Percentiles rank a stretch among this genome's conserved stretches.
Conservation (phyloP, 768 basidiomycete genomes). For the Lanmaoa pseudosensibilis region DNA sequence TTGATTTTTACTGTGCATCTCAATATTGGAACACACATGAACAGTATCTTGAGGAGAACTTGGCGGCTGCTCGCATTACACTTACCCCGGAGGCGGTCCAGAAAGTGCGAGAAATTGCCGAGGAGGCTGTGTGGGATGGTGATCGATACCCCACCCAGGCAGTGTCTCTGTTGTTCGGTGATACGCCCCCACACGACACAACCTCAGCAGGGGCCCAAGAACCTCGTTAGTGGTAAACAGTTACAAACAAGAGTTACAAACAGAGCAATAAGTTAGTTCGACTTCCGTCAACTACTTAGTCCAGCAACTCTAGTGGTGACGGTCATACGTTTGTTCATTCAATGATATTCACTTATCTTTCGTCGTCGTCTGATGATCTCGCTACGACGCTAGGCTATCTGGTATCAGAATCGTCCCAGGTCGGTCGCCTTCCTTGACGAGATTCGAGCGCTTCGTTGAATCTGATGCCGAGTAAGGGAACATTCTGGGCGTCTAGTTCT, state of each 20-base stretch:
- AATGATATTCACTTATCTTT: background rate
- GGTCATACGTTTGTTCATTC: background rate
- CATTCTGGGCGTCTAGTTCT: background rate
- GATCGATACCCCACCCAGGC: slow-evolving; percentile 23
- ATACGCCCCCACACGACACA: slow-evolving; percentile 17
- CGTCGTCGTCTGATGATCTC: background rate
- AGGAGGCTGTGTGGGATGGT: slow-evolving; percentile 30
- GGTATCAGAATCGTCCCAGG: background rate
- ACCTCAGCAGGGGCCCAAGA: too few relatives aligned
- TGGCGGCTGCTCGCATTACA: slow-evolving; percentile 24
- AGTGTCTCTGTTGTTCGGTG: slow-evolving; percentile 13
- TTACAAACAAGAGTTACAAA: too few relatives aligned
- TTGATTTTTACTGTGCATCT: background rate
- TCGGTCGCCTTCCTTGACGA: too few relatives aligned
- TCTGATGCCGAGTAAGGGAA: background rate
- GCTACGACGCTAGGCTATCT: background rate
- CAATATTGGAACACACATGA: background rate
- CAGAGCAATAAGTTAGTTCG: too few relatives aligned
- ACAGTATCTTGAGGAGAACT: slow-evolving; percentile 48
- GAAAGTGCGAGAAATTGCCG: slow-evolving; percentile 38
- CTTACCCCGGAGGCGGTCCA: slow-evolving; percentile 40
- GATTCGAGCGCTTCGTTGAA: background rate
- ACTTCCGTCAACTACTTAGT: too few relatives aligned
- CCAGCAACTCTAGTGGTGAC: too few relatives aligned
- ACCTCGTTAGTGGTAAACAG: too few relatives aligned